Evolutionary conservation across 2,329 filamentous ascomycete genomes (phyloP), one percentile per base, ranked within the genome.

Genomic region (Penicillium sp.): DNA sequence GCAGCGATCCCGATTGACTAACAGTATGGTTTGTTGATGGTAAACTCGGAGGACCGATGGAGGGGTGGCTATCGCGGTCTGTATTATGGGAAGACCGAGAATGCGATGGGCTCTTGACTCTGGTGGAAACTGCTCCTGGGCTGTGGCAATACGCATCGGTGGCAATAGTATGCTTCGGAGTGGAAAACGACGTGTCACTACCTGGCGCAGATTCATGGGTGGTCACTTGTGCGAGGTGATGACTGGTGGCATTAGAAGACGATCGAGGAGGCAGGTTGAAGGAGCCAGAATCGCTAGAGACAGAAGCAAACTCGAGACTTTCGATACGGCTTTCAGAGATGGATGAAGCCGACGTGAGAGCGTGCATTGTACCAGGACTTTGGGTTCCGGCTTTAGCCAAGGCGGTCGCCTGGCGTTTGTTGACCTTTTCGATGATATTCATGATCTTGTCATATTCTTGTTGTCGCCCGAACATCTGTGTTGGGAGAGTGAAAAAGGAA

Each of bases 401-500:
- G 7, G 68, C 63, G 23, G 66, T 62, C 41, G 75, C 73, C 47
- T 92, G 88, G 34, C 81, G 86, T 66, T 80, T 85, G 21, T 89
- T 84, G 46, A 91, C 87, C 45, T 85, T 86, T 60, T 95, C 87
- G 47, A 97, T 90, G 35, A 94, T 82, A 61, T 80, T 82, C 38
- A 91, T 74, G 9, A 97, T 83, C 37, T 83, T 82, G 45, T 86
- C 79, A 40, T 85, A 85, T 69, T 96, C 90, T 58, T 83, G 79
- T 31, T 87, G 80, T 35, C 92, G 84, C 4, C 93, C 93, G 60
- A 96, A 89, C 80, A 95, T 91, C 55, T 81, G 80, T 0, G 85
- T 83, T 0, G 93, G 93, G 21, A 97, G 81, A 62, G 91, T 88
- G 74, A 97, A 97, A 68, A 95, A 94, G 5, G 91, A 95, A 1